A percentile compares a stretch with the other conserved stretches of the same genome.
Evolutionary conservation across 2,329 filamentous ascomycete species (phyloP).

Genomic region (Cordyceps tenuipes): DNA sequence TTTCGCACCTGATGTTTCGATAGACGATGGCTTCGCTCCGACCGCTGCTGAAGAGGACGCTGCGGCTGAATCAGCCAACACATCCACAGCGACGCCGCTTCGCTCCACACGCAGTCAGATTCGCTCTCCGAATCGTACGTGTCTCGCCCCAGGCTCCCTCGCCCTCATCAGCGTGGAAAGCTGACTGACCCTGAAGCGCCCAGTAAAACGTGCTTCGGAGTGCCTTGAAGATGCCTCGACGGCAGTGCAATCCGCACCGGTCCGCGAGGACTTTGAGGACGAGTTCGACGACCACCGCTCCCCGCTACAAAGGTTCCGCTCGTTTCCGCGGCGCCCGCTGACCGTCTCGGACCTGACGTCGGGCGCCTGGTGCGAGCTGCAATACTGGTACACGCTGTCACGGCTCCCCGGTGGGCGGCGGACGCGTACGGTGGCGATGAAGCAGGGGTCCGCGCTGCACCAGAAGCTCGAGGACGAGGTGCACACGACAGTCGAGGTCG

Average conservation of each 20-base stretch:
- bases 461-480: constrained; percentile 78
- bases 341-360: constrained; percentile 83
- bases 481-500: constrained; percentile 65
- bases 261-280: constrained; percentile 17
- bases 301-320: constrained; percentile 72
- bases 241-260: neutral
- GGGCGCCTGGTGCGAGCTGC: constrained; percentile 91
- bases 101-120: neutral
- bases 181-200: constrained; percentile 58
- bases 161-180: constrained; percentile 16
- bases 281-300: constrained; percentile 30
- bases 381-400: constrained; percentile 82
- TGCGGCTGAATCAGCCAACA: neutral
- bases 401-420: constrained; percentile 63
- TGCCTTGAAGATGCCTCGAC: constrained; percentile 13
- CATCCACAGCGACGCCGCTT: neutral
- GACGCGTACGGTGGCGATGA: constrained; percentile 74
- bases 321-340: constrained; percentile 66
- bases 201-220: constrained; percentile 46
- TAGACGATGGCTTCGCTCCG: neutral
- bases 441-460: constrained; percentile 70
- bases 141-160: constrained; percentile 10
- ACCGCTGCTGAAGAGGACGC: neutral
- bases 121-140: constrained; percentile 45
- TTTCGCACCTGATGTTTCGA: neutral